A percentile compares a stretch with the other conserved stretches of the same genome.
These are phyloP conservation scores for Cladobotryum mycophilum DNA, from an alignment of 2,329 filamentous ascomycete species.

Conservation along the genomic window DNA sequence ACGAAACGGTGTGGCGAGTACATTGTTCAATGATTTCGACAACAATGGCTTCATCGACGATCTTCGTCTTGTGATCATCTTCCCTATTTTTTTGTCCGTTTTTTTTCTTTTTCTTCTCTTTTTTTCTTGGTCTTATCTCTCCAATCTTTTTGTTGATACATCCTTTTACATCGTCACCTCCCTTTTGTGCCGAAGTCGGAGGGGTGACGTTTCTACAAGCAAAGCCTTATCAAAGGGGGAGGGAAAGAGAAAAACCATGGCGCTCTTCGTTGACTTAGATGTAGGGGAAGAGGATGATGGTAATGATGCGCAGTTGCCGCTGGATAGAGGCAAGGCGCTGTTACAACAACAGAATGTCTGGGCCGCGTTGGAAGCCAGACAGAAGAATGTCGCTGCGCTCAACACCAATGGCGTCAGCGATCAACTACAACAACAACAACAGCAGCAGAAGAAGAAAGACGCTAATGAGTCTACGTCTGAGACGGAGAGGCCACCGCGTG, in stretches of 20 bases:
- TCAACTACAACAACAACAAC: too few relatives aligned
- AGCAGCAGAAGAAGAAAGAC: not conserved
- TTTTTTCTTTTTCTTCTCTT: not conserved
- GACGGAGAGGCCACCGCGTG: not conserved
- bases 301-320: conserved; percentile 10
- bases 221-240: not conserved
- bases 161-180: too few relatives aligned
- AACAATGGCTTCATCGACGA: conserved; percentile 12
- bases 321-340: conserved; percentile 3
- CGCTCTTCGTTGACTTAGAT: conserved; percentile 19
- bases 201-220: not conserved
- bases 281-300: conserved; percentile 11
- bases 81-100: not conserved
- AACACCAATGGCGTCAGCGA: not conserved
- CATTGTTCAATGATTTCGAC: conserved; percentile 3
- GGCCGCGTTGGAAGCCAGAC: not conserved
- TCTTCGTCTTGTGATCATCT: conserved; percentile 6
- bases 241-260: conserved; percentile 13
- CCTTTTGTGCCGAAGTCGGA: not conserved
- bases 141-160: not conserved
- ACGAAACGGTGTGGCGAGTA: too few relatives aligned
- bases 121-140: not conserved
- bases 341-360: conserved; percentile 1
- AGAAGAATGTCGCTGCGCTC: not conserved
- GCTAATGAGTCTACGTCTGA: not conserved